These are phyloP conservation scores for Tuber umbilicatum DNA, from an alignment of 495 filamentous ascomycete species.

Conservation along the genomic window DNA sequence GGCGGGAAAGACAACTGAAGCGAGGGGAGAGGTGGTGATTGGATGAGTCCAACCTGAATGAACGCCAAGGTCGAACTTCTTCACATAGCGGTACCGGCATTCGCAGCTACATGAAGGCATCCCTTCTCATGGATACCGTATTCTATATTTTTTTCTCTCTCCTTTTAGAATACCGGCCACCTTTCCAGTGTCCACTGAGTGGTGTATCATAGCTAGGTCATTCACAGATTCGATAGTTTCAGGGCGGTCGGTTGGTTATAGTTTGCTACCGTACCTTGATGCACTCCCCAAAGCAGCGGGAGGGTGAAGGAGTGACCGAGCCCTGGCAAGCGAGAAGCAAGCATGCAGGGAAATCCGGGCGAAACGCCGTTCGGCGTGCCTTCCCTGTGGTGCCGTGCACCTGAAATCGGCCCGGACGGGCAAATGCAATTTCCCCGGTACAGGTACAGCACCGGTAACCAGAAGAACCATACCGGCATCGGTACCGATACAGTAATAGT, in stretches of 20 bases:
- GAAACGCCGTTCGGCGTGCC: neutral
- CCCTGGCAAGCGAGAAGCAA: neutral
- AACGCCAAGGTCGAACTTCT: neutral
- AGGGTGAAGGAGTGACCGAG: neutral
- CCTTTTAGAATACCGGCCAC: neutral
- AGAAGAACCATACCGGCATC: too few species aligned
- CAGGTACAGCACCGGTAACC: too few species aligned
- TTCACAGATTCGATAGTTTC: neutral
- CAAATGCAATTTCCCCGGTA: neutral
- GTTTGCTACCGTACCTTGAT: neutral
- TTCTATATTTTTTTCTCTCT: neutral
- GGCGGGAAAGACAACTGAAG: neutral
- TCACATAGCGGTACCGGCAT: neutral
- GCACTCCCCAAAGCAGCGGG: neutral
- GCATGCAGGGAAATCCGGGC: neutral
- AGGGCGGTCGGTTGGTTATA: neutral
- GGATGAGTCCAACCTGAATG: neutral
- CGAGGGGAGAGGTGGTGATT: neutral
- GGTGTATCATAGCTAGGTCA: neutral
- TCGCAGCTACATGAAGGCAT: neutral
- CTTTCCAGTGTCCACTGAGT: neutral
- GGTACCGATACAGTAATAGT: neutral
- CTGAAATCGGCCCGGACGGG: neutral
- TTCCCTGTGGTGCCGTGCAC: neutral
- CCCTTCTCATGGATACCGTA: neutral